phyloP scores from a whole-genome alignment of 2,329 filamentous ascomycete genomes.

The Camptophora hylomeconis region DNA sequence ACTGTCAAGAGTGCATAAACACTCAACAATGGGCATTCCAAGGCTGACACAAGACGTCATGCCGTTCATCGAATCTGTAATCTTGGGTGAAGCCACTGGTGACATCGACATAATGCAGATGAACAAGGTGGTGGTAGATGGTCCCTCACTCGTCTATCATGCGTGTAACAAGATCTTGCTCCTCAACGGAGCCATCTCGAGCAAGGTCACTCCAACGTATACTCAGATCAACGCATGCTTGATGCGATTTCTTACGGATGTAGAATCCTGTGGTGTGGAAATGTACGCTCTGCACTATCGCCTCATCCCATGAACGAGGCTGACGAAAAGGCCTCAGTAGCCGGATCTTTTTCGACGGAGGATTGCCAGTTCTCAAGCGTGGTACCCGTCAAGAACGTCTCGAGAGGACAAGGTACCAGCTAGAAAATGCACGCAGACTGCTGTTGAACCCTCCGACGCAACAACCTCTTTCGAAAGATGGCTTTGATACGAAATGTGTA shows the following conservation, averaged over 20 bases:
- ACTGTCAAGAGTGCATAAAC: too few relatives aligned
- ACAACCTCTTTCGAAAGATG: conserved; percentile 9
- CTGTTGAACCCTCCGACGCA: conserved; percentile 16
- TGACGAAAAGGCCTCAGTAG: conserved; percentile 31
- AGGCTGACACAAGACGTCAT: conserved; percentile 41
- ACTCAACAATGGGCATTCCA: conserved; percentile 50
- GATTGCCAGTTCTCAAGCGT: conserved; percentile 56
- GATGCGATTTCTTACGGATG: conserved; percentile 48
- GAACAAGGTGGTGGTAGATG: conserved; percentile 50
- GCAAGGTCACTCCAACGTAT: conserved; percentile 51
- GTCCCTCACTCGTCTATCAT: conserved; percentile 65
- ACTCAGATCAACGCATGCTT: conserved; percentile 46
- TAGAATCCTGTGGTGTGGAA: conserved; percentile 42
- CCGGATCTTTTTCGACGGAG: conserved; percentile 74
- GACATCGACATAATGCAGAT: conserved; percentile 11
- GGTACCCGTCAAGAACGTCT: conserved; percentile 49
- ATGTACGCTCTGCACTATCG: conserved; percentile 42
- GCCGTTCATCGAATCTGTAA: conserved; percentile 35
- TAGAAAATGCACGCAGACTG: conserved; percentile 37
- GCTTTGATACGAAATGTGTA: too few relatives aligned
- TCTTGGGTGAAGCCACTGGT: conserved; percentile 21
- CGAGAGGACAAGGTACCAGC: conserved; percentile 41
- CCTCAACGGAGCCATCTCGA: conserved; percentile 26
- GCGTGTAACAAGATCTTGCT: conserved; percentile 45
- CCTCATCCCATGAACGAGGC: conserved; percentile 7